Percentiles rank a stretch among this genome's conserved stretches.
Conservation (phyloP, 139 green algal genomes). For the Chlamydomonas eustigma region DNA sequence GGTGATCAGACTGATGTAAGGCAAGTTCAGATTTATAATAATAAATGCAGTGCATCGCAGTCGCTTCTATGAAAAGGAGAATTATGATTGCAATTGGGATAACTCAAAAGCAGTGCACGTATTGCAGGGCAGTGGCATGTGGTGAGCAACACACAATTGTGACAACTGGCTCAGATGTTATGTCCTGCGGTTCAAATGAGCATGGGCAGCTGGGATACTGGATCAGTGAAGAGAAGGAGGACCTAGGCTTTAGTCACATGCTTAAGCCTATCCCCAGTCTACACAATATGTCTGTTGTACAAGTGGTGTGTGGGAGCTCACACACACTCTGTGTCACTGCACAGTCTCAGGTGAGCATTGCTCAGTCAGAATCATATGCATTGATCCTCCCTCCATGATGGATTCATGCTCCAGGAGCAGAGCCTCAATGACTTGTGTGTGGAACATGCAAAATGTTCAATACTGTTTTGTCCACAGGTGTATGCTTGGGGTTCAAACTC, state of each 20-base stretch:
- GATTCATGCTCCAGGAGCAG: no score
- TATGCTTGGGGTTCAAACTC: constrained; percentile 53
- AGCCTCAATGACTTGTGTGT: no score
- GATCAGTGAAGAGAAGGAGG: background rate
- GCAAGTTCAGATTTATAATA: no score
- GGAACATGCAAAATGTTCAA: no score
- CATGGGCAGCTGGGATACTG: constrained; percentile 74
- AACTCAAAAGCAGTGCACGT: no score
- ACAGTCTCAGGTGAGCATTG: constrained; percentile 62
- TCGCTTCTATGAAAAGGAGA: no score
- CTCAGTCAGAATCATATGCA: background rate
- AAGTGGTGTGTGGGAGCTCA: constrained; percentile 65
- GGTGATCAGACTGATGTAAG: no score
- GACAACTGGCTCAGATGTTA: constrained; percentile 68
- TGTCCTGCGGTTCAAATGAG: constrained; percentile 77
- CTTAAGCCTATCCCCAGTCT: background rate
- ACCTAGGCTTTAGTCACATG: background rate
- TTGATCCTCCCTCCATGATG: no score
- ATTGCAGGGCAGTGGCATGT: constrained; percentile 42
- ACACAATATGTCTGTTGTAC: constrained; percentile 5
- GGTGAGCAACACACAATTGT: constrained; percentile 75
- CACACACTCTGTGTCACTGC: constrained; percentile 83
- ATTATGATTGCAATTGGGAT: no score
- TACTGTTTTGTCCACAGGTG: constrained; percentile 47
- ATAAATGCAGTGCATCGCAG: no score